phyloP scores from a whole-genome alignment of 208 protist genomes.

The Endotrypanum monterogeii region DNA sequence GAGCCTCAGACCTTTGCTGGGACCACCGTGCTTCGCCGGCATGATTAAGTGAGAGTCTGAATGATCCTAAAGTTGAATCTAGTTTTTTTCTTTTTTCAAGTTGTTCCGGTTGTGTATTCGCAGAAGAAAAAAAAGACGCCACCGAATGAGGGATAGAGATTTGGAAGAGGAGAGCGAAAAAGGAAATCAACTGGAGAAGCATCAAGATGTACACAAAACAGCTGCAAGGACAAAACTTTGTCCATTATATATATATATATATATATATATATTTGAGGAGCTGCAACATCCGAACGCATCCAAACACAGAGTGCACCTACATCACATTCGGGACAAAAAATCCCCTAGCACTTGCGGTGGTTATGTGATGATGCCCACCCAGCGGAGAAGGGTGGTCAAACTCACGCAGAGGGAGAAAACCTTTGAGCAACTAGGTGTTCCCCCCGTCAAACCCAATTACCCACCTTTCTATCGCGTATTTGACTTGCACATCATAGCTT shows the following conservation, averaged over 20 bases:
- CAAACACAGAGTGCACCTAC: no score
- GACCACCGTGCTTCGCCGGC: constrained; percentile 2
- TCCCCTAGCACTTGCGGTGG: no score
- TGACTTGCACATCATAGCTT: no score
- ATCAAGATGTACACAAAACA: background rate
- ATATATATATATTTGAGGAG: background rate
- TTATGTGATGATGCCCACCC: no score
- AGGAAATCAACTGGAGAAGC: background rate
- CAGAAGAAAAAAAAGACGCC: constrained; percentile 9
- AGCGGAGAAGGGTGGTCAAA: background rate
- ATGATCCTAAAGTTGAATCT: background rate
- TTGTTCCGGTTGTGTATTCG: no score
- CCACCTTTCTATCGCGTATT: no score
- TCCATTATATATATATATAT: background rate
- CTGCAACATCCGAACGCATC: no score
- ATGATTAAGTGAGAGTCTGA: background rate
- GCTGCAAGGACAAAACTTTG: background rate
- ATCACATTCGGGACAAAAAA: no score
- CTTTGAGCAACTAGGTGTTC: background rate
- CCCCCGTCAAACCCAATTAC: background rate
- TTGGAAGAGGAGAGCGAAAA: background rate
- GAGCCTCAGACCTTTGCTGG: constrained; percentile 38
- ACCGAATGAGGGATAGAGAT: background rate
- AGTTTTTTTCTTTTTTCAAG: background rate
- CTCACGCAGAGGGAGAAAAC: background rate